Conservation (phyloP, 1,139 yeast genomes). For the Nakaseomyces sp. region DNA sequence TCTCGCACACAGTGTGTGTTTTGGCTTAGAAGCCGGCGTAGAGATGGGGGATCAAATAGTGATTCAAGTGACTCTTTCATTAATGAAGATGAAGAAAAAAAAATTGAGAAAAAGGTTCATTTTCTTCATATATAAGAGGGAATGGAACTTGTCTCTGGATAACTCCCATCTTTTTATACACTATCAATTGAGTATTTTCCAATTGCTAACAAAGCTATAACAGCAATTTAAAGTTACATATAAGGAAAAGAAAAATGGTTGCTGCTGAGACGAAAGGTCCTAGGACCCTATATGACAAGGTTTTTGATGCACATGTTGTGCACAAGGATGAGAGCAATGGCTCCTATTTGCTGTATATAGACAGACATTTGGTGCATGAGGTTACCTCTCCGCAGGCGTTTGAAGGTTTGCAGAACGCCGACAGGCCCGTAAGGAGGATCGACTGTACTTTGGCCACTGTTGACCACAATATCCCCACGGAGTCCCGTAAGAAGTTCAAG, state of each 20-base stretch:
- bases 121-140: too few species aligned
- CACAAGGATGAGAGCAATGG: conserved; percentile 74
- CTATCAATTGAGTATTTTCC: too few species aligned
- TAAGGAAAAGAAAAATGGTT: conserved; percentile 26
- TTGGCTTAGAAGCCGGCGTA: too few species aligned
- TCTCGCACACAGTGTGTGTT: too few species aligned
- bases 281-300: conserved; percentile 87
- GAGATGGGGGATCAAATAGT: too few species aligned
- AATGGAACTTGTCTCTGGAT: too few species aligned
- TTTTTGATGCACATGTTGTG: conserved; percentile 87
- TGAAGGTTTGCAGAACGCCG: conserved; percentile 84
- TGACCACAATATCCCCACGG: conserved; percentile 95
- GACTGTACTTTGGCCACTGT: conserved; percentile 97
- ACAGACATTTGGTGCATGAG: conserved; percentile 94
- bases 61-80: too few species aligned
- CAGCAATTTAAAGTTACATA: too few species aligned
- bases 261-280: conserved; percentile 33
- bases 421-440: conserved; percentile 77
- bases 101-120: too few species aligned
- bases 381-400: conserved; percentile 98
- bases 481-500: conserved; percentile 67
- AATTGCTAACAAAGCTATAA: too few species aligned
- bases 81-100: too few species aligned
- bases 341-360: conserved; percentile 78
- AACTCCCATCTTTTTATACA: too few species aligned